These are phyloP conservation scores for Amniculicola lignicola DNA, from an alignment of 495 filamentous ascomycete species.

Conservation along the genomic window DNA sequence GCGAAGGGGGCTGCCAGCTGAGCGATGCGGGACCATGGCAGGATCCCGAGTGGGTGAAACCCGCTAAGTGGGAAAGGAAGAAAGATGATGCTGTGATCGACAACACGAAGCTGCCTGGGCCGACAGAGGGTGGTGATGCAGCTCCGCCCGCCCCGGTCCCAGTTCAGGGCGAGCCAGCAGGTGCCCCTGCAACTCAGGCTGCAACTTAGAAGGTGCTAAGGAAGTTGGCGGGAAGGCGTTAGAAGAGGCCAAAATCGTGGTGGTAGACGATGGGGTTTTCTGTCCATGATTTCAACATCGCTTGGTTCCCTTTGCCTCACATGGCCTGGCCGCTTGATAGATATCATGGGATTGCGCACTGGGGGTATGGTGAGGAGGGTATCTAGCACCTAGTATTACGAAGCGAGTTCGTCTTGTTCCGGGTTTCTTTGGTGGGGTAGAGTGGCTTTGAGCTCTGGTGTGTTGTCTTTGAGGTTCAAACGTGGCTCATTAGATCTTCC, in stretches of 20 bases:
- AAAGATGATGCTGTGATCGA: conserved; percentile 20
- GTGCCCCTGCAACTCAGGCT: conserved; percentile 2
- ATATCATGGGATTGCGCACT: no score
- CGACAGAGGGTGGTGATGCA: conserved; percentile 13
- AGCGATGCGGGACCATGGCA: conserved; percentile 93
- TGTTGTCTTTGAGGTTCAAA: no score
- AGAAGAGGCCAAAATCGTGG: neutral
- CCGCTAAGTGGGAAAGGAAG: conserved; percentile 43
- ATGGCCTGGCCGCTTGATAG: no score
- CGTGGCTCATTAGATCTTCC: no score
- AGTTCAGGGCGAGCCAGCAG: neutral
- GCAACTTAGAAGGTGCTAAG: neutral
- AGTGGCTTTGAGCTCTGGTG: no score
- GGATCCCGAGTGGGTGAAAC: conserved; percentile 66
- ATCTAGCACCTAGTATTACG: no score
- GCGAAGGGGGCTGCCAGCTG: conserved; percentile 76
- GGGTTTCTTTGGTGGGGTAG: no score
- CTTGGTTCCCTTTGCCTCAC: neutral
- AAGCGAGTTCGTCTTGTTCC: no score
- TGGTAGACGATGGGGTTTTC: neutral
- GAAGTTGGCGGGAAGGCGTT: neutral
- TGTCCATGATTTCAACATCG: neutral
- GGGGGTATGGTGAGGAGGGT: no score
- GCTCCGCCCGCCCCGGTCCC: neutral
- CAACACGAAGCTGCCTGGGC: conserved; percentile 22